Base-by-base conservation (phyloP, 495 filamentous ascomycete genomes). In the Corynascus novoguineensis region DNA sequence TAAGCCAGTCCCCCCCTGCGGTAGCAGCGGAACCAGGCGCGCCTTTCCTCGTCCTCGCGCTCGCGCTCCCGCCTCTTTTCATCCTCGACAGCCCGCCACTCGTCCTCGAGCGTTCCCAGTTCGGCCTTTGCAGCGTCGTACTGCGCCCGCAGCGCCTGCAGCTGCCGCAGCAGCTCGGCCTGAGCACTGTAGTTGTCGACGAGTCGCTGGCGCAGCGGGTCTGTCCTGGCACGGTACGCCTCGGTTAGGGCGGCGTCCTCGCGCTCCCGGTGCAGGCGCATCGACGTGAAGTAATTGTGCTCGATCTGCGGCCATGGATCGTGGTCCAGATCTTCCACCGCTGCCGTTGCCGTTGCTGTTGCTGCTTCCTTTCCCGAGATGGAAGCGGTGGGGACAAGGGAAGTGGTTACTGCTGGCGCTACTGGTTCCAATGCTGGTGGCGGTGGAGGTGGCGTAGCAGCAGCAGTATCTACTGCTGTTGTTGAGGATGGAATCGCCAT, bases 251-350 rank as follows among this genome's bases (percentile, higher is more conserved):
- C 29, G 10, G 27, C 15, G 24, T 68, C 67, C 47, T 71, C 62
- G 7, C 55, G 17, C 0, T 27, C 62, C 4, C 61, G 62, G n/a
- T 24, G 19, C 10, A 14, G 35, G 19, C 29, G 44, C 44, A 60
- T 61, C 15, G 57, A 59, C 0, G 34, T 24, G 63, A 60, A 68
- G 44, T 64, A 70, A 17, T 70, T 66, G 42, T 48, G 45, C 52
- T 70, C 60, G 24, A 71, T 66, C 15, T 63, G 50, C 19, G 64
- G 58, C 68, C 66, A 71, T 9, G 55, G 37, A n/a, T 35, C 11
- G 11, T 48, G 22, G 14, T 31, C 25, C n/a, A n/a, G n/a, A n/a
- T n/a, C n/a, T n/a, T n/a, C n/a, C n/a, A n/a, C n/a, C 1, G 10
- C 25, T 28, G 46, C 37, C 14, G 29, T 15, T 28, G 53, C 10